These are phyloP conservation scores for Boletus eberwhitei DNA, from an alignment of 768 basidiomycete species.

Conservation along the genomic window DNA sequence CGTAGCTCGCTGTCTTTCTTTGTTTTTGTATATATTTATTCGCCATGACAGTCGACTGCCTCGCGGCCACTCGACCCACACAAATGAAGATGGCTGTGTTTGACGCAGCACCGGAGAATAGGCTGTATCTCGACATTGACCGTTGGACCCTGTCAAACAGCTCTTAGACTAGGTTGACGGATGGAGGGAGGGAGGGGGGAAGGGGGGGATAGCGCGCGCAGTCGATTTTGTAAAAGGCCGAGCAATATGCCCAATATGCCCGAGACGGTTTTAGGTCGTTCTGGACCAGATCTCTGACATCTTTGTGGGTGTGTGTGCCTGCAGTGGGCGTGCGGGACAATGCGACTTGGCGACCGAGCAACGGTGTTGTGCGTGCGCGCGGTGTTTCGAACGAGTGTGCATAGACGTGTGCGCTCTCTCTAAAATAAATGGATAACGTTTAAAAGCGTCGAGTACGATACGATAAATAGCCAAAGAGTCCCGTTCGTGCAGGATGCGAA, in stretches of 20 bases:
- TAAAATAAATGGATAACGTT: too few species aligned
- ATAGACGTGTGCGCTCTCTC: too few species aligned
- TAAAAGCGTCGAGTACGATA: too few species aligned
- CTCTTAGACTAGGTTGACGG: background rate
- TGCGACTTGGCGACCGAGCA: too few species aligned
- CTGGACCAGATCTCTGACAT: background rate
- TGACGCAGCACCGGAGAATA: slow-evolving; percentile 10
- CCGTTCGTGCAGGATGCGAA: slow-evolving; percentile 1
- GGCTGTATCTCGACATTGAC: slow-evolving; percentile 6
- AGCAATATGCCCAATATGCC: background rate
- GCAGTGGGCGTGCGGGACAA: background rate
- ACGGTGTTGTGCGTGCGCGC: too few species aligned
- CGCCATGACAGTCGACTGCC: slow-evolving; percentile 10
- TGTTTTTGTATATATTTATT: background rate
- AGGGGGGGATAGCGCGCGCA: slow-evolving; percentile 19
- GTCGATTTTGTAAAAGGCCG: slow-evolving; percentile 9
- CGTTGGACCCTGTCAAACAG: background rate
- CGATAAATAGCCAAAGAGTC: too few species aligned
- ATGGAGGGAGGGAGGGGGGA: background rate
- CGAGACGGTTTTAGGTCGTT: background rate
- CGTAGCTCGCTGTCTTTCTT: slow-evolving; percentile 11
- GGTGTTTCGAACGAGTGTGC: too few species aligned
- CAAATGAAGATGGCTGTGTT: slow-evolving; percentile 21
- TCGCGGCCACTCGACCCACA: slow-evolving; percentile 4
- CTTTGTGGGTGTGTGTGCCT: background rate